These are phyloP conservation scores for Cutaneotrichosporon cutaneum DNA, from an alignment of 1,284 basidiomycete species.

Conservation along the genomic window DNA sequence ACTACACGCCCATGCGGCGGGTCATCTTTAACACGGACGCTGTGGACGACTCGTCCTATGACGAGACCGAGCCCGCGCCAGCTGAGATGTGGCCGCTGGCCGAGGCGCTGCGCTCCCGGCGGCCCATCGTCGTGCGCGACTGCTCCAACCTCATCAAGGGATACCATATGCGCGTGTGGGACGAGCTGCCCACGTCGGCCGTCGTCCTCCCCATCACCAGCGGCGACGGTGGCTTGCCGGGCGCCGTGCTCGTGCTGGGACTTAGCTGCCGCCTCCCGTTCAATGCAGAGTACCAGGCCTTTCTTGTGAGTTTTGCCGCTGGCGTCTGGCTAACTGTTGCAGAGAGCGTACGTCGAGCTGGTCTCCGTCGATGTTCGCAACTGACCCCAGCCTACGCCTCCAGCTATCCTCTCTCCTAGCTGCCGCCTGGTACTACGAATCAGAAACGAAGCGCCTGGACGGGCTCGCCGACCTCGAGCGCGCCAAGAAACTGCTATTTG, in stretches of 20 bases:
- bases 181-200: constrained; percentile 47
- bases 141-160: constrained; percentile 39
- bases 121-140: constrained; percentile 47
- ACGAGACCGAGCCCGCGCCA: not conserved
- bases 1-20: not conserved
- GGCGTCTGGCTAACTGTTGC: not conserved
- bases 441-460: constrained; percentile 44
- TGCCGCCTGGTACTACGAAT: constrained; percentile 30
- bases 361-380: not conserved
- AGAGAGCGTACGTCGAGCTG: constrained; percentile 32
- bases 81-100: constrained; percentile 40
- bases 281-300: constrained; percentile 49
- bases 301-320: constrained; percentile 35
- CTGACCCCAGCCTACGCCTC: not conserved
- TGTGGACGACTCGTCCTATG: not conserved
- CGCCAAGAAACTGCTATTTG: constrained; percentile 49
- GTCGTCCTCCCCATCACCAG: constrained; percentile 51
- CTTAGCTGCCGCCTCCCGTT: constrained; percentile 47
- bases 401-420: constrained; percentile 18
- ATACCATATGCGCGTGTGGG: constrained; percentile 48
- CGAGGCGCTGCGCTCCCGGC: constrained; percentile 37
- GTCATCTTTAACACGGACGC: constrained; percentile 5
- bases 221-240: constrained; percentile 41
- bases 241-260: constrained; percentile 51
- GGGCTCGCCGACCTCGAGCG: constrained; percentile 53